These are phyloP conservation scores for Castanospermum australe DNA, from an alignment of 306 rosid species.

Conservation along the genomic window DNA sequence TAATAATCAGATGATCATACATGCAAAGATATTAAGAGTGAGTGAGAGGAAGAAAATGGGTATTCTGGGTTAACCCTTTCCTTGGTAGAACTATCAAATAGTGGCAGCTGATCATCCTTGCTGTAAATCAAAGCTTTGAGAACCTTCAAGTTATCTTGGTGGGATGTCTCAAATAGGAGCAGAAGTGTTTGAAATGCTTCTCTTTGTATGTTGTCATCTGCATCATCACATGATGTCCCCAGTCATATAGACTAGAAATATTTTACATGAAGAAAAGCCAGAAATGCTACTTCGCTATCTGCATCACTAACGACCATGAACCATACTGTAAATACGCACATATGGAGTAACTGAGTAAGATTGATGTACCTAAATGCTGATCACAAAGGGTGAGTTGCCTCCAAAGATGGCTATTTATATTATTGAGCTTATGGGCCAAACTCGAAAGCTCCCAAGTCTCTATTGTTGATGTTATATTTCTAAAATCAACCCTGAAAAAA, in stretches of 20 bases:
- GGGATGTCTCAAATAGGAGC: slow-evolving; percentile 39
- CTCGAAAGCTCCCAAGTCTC: slow-evolving; percentile 80
- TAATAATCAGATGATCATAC: not conserved
- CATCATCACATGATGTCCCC: slow-evolving; percentile 17
- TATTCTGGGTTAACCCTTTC: slow-evolving; percentile 41
- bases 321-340: not conserved
- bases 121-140: slow-evolving; percentile 42
- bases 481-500: not conserved
- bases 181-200: slow-evolving; percentile 38
- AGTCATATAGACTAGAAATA: not conserved
- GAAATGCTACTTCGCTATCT: not conserved
- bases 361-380: slow-evolving; percentile 39
- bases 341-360: not conserved
- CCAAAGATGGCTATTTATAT: slow-evolving; percentile 51
- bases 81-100: slow-evolving; percentile 51
- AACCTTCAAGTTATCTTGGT: slow-evolving; percentile 51
- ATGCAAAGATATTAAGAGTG: not conserved
- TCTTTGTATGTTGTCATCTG: slow-evolving; percentile 52
- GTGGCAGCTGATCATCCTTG: slow-evolving; percentile 47
- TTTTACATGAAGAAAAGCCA: not conserved
- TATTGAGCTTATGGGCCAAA: slow-evolving; percentile 60
- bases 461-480: slow-evolving; percentile 41
- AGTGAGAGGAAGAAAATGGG: slow-evolving; percentile 9
- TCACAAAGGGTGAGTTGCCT: slow-evolving; percentile 46
- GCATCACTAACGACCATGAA: not conserved